These are phyloP conservation scores for Oenanthe javanica DNA, from an alignment of 140 eudicot genomes.

Conservation along the genomic window DNA sequence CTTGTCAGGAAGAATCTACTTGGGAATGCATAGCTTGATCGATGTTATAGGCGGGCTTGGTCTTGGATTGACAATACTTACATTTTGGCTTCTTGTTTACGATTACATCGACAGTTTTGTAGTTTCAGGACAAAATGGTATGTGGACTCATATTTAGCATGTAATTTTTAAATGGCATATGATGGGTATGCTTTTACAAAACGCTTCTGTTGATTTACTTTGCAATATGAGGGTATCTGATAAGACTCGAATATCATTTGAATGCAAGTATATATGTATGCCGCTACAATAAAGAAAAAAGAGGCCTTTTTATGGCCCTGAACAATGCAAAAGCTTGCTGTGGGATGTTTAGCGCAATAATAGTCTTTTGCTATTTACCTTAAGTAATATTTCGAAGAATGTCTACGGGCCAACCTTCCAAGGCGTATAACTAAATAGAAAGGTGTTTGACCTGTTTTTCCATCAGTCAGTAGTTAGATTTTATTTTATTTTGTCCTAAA, in stretches of 20 bases:
- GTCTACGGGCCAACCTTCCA: background rate
- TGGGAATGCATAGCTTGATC: slow-evolving; percentile 93
- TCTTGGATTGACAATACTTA: slow-evolving; percentile 63
- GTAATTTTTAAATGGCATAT: no score
- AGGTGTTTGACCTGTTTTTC: background rate
- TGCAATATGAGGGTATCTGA: background rate
- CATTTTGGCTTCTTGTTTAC: slow-evolving; percentile 65
- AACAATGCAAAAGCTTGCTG: background rate
- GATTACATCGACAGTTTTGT: slow-evolving; percentile 58
- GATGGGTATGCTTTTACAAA: background rate
- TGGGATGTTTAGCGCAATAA: background rate
- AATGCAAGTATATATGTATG: background rate
- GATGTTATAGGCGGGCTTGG: slow-evolving; percentile 77
- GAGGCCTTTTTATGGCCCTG: background rate
- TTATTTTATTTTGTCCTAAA: background rate
- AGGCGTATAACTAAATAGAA: background rate
- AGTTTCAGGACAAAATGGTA: slow-evolving; percentile 84
- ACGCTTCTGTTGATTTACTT: background rate
- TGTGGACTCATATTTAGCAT: background rate
- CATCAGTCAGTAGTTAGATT: background rate
- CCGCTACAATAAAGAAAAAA: background rate
- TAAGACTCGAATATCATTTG: background rate
- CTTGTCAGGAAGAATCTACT: slow-evolving; percentile 73
- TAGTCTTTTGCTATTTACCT: background rate
- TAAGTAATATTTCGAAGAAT: background rate